Conservation (phyloP, 2,329 filamentous ascomycete species). For the Paracoccidioides brasiliensis region DNA sequence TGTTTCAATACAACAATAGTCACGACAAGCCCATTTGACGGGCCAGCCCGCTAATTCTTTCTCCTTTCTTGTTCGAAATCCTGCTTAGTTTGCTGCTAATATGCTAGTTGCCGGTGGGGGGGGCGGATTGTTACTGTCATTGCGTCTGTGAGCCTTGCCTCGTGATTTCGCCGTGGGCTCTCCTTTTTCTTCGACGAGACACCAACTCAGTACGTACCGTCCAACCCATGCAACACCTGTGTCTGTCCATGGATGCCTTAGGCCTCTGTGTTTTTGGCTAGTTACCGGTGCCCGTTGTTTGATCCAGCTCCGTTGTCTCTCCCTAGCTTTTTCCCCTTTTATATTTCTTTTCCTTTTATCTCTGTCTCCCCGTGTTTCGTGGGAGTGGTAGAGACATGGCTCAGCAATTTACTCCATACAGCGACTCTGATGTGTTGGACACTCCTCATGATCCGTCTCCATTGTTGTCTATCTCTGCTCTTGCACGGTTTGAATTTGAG, state of each 20-base stretch:
- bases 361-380: too few relatives aligned
- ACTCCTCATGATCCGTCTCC: conserved; percentile 17
- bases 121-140: background rate
- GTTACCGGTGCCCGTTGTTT: background rate
- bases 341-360: background rate
- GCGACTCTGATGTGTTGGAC: conserved; percentile 16
- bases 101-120: too few relatives aligned
- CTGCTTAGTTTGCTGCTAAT: too few relatives aligned
- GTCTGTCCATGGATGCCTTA: background rate
- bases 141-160: background rate
- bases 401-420: conserved; percentile 8
- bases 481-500: conserved; percentile 81
- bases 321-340: background rate
- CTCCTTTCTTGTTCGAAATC: too few relatives aligned
- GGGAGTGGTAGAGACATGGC: conserved; percentile 6
- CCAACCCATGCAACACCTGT: background rate
- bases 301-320: background rate
- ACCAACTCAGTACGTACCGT: background rate
- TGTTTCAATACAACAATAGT: conserved; percentile 1
- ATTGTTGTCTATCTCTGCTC: conserved; percentile 40
- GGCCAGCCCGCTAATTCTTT: background rate
- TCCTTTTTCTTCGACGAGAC: background rate
- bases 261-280: background rate
- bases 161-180: background rate
- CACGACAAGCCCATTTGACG: background rate